Evolutionary conservation across 768 basidiomycete genomes (phyloP), one percentile per base, ranked within the genome.

Genomic region (Russula compacta): DNA sequence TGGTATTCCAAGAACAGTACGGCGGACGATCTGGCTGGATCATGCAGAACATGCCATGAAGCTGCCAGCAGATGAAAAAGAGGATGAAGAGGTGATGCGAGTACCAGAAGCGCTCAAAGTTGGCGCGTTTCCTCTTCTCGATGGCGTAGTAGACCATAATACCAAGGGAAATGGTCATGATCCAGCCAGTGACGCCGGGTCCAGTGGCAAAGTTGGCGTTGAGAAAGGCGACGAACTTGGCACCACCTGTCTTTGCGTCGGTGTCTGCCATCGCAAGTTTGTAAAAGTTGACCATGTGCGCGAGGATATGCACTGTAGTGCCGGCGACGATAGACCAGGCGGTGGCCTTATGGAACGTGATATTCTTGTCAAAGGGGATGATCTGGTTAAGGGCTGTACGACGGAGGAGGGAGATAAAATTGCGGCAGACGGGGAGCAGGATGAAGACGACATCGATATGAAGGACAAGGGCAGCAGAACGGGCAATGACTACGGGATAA

Each of bases 21-120:
- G 92, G 92, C 0, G 89, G 80, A 57, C 89, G 79, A 73, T 97
- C 92, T 29, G 94, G 93, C 73, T 89, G 76, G 76, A 95, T 92
- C 90, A 94, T 92, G 76, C 92, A 94, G 83, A 92, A 95, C 89
- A 95, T 88, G 56, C 93, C 93, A 70, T 95, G 94, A 35, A 95
- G 77, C 72, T 98, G 95, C 95, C 95, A 97, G 70, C 79, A 77
- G 71, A 92, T 81, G 79, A 98, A 97, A 82, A 95, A 95, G 60
- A 90, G 71, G 69, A 95, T 82, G 77, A 94, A 95, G 63, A 97
- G 78, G 71, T 97, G 89, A 70, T 91, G 85, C 9, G 83, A 80
- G 72, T 92, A 92, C 87, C 89, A 93, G 77, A 95, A 95, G 69
- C 79, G 75, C 75, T 98, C 93, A 67, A 94, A 98, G 67, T 85